Evolutionary conservation across 257 asterid species (phyloP).

Genomic region (Nicotiana paniculata): DNA sequence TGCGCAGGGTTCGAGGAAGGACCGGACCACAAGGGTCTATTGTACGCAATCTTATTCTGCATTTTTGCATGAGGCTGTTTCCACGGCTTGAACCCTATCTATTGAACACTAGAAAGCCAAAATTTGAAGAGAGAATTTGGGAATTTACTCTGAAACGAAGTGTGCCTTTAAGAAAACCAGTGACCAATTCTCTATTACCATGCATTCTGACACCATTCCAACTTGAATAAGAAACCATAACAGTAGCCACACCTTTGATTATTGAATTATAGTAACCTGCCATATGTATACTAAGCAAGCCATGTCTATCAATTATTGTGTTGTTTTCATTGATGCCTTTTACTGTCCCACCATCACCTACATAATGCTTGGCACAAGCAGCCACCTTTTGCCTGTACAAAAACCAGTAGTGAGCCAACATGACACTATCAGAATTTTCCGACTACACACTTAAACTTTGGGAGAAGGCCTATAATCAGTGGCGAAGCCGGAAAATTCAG

Average conservation of each 20-base stretch:
- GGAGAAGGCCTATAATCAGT: too few species aligned
- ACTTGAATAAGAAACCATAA: slow-evolving; percentile 18
- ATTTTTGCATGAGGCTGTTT: too few species aligned
- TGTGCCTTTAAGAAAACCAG: slow-evolving; percentile 15
- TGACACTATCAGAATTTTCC: background rate
- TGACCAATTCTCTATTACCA: slow-evolving; percentile 8
- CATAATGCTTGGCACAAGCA: slow-evolving; percentile 18
- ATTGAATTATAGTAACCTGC: slow-evolving; percentile 15
- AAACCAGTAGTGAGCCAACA: background rate
- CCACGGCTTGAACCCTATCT: too few species aligned
- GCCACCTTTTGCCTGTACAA: slow-evolving; percentile 3
- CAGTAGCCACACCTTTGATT: slow-evolving; percentile 17
- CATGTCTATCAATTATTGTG: slow-evolving; percentile 11
- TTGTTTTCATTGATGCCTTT: slow-evolving; percentile 16
- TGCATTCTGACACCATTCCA: slow-evolving; percentile 20
- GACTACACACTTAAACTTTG: too few species aligned
- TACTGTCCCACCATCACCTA: slow-evolving; percentile 16
- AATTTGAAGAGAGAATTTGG: background rate
- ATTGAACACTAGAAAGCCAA: background rate
- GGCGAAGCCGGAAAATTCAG: too few species aligned
- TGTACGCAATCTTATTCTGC: too few species aligned
- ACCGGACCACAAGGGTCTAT: too few species aligned
- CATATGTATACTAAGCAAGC: slow-evolving; percentile 17
- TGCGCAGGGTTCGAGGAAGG: too few species aligned
- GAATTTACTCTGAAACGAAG: slow-evolving; percentile 17